A percentile compares a stretch with the other conserved stretches of the same genome.
Conservation (phyloP, 805 yeast species). For the Kluyveromyces nonfermentans region DNA sequence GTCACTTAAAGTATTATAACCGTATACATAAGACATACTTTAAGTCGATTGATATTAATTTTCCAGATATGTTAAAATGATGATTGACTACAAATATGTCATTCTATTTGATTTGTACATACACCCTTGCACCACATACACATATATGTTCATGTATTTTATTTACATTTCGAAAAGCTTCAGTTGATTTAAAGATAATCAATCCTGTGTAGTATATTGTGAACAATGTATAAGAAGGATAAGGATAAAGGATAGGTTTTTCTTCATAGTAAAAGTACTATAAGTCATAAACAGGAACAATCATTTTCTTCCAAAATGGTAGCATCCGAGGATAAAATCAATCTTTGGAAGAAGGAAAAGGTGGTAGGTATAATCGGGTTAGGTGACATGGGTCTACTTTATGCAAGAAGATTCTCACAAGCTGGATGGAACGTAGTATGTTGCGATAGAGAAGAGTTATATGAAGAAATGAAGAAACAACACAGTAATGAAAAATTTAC, state of each 20-base stretch:
- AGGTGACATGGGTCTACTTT: constrained; percentile 93
- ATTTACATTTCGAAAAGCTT: too few species aligned
- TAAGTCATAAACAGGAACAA: too few species aligned
- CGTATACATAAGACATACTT: not conserved
- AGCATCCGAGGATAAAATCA: constrained; percentile 11
- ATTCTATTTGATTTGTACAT: too few species aligned
- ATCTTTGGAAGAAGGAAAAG: constrained; percentile 37
- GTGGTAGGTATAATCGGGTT: constrained; percentile 86
- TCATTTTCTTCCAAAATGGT: not conserved
- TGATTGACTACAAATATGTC: too few species aligned
- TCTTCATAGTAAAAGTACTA: too few species aligned
- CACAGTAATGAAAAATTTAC: constrained; percentile 38
- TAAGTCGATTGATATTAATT: not conserved
- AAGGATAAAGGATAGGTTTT: too few species aligned
- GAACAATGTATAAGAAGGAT: too few species aligned
- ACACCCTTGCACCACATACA: not conserved
- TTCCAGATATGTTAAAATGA: too few species aligned
- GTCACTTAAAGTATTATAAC: too few species aligned
- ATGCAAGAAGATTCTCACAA: constrained; percentile 64
- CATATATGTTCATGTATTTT: too few species aligned
- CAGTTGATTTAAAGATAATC: too few species aligned
- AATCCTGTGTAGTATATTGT: too few species aligned
- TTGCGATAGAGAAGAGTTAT: constrained; percentile 70
- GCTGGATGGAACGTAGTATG: constrained; percentile 90
- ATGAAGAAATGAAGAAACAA: constrained; percentile 35